Evolutionary conservation across 371 early-diverging fungal genomes (phyloP), one percentile per base, ranked within the genome.

Genomic region (Mucor indicus): DNA sequence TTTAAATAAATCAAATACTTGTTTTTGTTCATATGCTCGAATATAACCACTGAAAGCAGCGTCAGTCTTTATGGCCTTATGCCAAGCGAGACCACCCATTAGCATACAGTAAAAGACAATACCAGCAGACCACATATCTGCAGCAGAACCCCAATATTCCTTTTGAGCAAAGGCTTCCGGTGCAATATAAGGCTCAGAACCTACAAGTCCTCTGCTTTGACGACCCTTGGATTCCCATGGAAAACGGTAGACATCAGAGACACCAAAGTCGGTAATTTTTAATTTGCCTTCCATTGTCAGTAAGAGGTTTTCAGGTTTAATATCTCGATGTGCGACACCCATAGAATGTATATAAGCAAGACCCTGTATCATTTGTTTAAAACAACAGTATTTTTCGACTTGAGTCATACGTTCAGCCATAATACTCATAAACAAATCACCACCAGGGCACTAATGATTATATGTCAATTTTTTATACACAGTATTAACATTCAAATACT

Each of bases 261-360:
- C 92, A 31, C 96, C 95, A 84, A 96, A 98, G 70, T 98, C 96
- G 10, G 94, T 91, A 52, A 96, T 94, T 72, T 98, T 98, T 41
- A 98, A 57, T 21, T 77, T 81, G 41, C 86, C 81, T 12, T 77
- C 71, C 2, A 66, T 66, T 40, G 92, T 92, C 48, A 98, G 59
- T 12, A 98, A 64, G 27, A 98, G 67, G 72, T 98, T 98, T 68
- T 98, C 90, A 8, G 89, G 85, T 53, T 89, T 89, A 51, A 89
- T 76, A 49, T 90, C 88, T 27, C 86, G 77, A 72, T 98, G 98
- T 21, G 90, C 91, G 10, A 98, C 96, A 48, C 98, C 98, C 61
- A 91, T 81, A 11, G 85, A 84, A 62, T 95, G 93, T 36, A 98
- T 69, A 55, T 94, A 92, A 13, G 76, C 79, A 3, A 98, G 73